Conservation (phyloP, 441 rosid genomes). For the Croton setiger region DNA sequence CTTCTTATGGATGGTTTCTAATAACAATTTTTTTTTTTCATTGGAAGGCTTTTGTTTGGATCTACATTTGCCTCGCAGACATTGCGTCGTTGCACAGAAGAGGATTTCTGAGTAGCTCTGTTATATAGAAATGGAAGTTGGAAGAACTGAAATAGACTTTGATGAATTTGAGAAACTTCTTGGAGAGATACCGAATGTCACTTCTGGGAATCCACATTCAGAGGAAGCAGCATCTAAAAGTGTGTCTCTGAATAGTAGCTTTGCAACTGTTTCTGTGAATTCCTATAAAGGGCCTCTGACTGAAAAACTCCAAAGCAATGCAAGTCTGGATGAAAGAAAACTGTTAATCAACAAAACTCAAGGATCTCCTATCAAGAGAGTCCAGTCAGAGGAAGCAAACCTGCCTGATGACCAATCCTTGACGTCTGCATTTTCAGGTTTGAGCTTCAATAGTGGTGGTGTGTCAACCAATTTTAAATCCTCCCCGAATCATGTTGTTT, state of each 20-base stretch:
- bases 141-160: constrained; percentile 48
- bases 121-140: constrained; percentile 46
- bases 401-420: constrained; percentile 56
- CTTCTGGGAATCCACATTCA: constrained; percentile 47
- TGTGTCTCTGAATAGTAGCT: constrained; percentile 25
- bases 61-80: constrained; percentile 20
- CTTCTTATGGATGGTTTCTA: constrained; percentile 9
- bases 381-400: constrained; percentile 37
- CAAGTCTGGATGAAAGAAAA: constrained; percentile 29
- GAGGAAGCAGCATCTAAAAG: constrained; percentile 37
- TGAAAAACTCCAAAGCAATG: constrained; percentile 33
- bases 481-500: constrained; percentile 23
- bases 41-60: constrained; percentile 26
- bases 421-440: constrained; percentile 50
- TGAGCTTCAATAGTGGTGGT: constrained; percentile 36
- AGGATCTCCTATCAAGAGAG: constrained; percentile 32
- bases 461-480: constrained; percentile 28
- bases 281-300: constrained; percentile 34
- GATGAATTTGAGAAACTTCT: constrained; percentile 86
- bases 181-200: constrained; percentile 78
- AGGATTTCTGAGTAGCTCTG: constrained; percentile 9
- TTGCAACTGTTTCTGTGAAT: constrained; percentile 31
- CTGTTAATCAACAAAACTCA: constrained; percentile 26
- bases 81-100: constrained; percentile 14
- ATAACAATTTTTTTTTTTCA: constrained; percentile 16